A percentile compares a stretch with the other conserved stretches of the same genome.
Conservation (phyloP, 2,329 filamentous ascomycete species). For the Trichoderma lentiforme region DNA sequence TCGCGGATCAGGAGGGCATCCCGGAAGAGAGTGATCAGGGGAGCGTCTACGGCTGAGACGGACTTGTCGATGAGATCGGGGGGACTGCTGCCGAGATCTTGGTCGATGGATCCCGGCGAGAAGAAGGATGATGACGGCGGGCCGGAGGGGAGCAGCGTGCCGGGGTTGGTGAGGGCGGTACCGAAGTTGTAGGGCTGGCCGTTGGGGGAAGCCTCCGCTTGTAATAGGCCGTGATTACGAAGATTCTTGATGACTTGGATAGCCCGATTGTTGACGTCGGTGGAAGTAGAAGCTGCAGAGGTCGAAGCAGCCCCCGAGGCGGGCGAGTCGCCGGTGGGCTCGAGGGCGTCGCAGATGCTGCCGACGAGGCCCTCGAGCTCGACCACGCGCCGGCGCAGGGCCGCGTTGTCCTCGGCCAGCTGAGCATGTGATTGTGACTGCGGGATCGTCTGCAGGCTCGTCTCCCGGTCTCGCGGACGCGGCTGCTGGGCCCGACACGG, state of each 20-base stretch:
- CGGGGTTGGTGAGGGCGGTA: not conserved
- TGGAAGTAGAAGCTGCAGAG: not conserved
- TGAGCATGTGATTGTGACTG: not conserved
- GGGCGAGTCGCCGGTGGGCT: conserved; percentile 1
- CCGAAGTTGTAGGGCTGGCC: not conserved
- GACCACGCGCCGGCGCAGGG: conserved; percentile 22
- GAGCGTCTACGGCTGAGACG: conserved; percentile 4
- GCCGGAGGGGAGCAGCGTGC: not conserved
- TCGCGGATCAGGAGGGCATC: conserved; percentile 19
- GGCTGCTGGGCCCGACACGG: conserved; percentile 44
- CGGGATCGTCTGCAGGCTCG: not conserved
- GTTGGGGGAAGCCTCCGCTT: not conserved
- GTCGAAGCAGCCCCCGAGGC: not conserved
- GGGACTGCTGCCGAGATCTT: not conserved
- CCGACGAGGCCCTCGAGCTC: conserved; percentile 28
- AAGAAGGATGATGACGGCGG: conserved; percentile 2
- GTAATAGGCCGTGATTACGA: not conserved
- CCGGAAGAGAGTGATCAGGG: conserved; percentile 16
- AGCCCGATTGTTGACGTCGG: not conserved
- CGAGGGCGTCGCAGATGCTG: not conserved
- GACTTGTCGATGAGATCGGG: not conserved
- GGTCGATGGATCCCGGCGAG: conserved; percentile 3
- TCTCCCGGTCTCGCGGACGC: conserved; percentile 4
- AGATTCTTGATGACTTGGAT: conserved; percentile 3
- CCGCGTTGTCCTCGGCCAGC: conserved; percentile 9